Conservation (phyloP, 352 stramenopile genomes). For the Sclerospora graminicola region DNA sequence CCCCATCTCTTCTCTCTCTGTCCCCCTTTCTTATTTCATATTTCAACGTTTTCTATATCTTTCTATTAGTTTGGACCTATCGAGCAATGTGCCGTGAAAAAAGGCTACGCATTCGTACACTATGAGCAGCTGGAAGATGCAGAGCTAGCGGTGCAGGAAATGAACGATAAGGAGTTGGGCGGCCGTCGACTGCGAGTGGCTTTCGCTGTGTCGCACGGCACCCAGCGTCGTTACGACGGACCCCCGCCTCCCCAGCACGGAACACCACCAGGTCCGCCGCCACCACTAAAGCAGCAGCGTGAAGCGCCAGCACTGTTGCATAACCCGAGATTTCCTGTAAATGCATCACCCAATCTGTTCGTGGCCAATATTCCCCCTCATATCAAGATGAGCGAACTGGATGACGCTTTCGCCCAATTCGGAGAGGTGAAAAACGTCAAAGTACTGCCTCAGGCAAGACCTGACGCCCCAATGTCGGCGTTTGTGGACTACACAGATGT, state of each 20-base stretch:
- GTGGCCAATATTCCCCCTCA: constrained; percentile 56
- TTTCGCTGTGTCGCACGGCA: constrained; percentile 27
- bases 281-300: not conserved
- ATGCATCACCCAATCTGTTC: constrained; percentile 39
- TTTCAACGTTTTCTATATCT: not conserved
- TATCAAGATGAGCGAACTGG: constrained; percentile 47
- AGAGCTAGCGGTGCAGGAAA: constrained; percentile 31
- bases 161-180: constrained; percentile 39
- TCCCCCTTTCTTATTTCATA: not conserved
- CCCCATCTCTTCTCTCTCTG: not conserved
- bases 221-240: constrained; percentile 19
- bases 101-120: constrained; percentile 48
- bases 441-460: constrained; percentile 30
- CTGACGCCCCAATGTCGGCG: constrained; percentile 44
- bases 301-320: constrained; percentile 14
- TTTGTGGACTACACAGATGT: constrained; percentile 51
- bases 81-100: constrained; percentile 40
- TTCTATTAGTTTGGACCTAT: constrained; percentile 35
- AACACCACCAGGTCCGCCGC: not conserved
- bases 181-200: constrained; percentile 35
- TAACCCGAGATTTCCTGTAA: constrained; percentile 8
- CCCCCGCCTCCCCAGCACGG: constrained; percentile 5
- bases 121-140: constrained; percentile 36
- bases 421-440: constrained; percentile 56
- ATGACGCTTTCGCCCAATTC: constrained; percentile 45